Base-by-base conservation (phyloP, 2,329 filamentous ascomycete species). In the Intubia oerlemansii region DNA sequence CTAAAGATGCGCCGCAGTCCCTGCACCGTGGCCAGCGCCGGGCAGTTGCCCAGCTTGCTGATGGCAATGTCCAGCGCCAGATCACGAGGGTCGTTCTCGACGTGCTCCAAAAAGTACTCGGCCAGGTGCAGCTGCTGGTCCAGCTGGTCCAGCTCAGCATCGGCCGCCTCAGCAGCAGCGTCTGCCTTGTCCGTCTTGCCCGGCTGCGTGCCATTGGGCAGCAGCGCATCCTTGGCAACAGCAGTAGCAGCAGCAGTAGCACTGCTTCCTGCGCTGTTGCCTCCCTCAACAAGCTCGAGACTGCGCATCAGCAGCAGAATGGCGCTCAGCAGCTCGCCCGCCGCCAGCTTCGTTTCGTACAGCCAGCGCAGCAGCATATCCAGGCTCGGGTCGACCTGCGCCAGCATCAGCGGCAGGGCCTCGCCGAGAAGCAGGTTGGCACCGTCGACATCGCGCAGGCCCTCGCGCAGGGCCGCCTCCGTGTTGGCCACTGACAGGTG, bases 301-400 rank as follows among this genome's bases (percentile, higher is more conserved):
- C 70, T 81, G 26, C 66, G 59, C 54, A 82, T 74, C 11, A 82
- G 53, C 3, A 64, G 50, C 30, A 67, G 62, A 29, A 82, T 62
- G 4, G 69, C 64, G 32, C 71, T 53, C 2, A 80, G 57, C 5
- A 82, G 55, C 43, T 82, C 76, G 4, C 59, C 51, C 23, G 74
- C 56, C 4, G 68, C 66, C 12, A 81, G 57, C 39, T 67, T 65
- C 7, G 73, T 75, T 5, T 62, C 59, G 22, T 66, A 63, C 6
- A 84, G 53, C 33, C 79, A 66, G 31, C 61, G 62, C 24, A 72
- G 57, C 22, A 82, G 55, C 3, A 80, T 52, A 28, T 70, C 64
- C 45, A 80, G 61, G 19, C 69, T 67, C 3, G 68, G 63, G 39
- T 82, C 76, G n/a, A 71, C 56, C 27, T 70, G 58, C 1, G 63